These are phyloP conservation scores for Aspergillus clavatus DNA, from an alignment of 2,329 filamentous ascomycete genomes.

Conservation along the genomic window DNA sequence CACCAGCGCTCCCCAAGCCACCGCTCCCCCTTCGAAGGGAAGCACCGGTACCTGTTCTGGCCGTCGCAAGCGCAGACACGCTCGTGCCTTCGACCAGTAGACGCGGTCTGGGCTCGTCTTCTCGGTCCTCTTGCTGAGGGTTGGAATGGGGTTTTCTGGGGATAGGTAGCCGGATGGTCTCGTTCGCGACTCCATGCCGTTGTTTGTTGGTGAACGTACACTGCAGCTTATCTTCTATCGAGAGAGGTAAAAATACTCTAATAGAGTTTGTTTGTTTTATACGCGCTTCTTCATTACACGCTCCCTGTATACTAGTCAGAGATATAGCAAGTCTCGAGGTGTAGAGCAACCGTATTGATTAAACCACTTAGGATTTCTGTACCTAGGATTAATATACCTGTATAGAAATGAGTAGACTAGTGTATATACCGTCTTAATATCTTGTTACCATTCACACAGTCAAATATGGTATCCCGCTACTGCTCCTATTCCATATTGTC, in stretches of 20 bases:
- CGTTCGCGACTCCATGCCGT: background rate
- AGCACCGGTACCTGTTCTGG: background rate
- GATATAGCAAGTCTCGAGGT: background rate
- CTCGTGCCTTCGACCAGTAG: background rate
- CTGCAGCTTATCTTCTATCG: background rate
- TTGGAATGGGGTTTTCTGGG: background rate
- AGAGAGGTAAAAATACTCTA: background rate
- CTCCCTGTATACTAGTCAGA: background rate
- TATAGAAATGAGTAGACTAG: no score
- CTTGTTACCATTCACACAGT: no score
- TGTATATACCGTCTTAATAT: no score
- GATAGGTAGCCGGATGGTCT: background rate
- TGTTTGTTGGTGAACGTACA: background rate
- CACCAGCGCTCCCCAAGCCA: background rate
- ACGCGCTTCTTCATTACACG: no score
- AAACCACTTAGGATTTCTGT: no score
- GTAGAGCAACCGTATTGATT: background rate
- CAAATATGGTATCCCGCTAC: no score
- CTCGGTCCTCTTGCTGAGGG: background rate
- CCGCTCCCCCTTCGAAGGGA: background rate
- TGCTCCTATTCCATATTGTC: no score
- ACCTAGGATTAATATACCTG: no score
- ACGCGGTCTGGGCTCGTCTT: background rate
- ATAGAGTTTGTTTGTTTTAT: background rate
- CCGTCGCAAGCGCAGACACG: background rate